These are phyloP conservation scores for Aspergillus calidoustus DNA, from an alignment of 2,329 filamentous ascomycete species.

Conservation along the genomic window DNA sequence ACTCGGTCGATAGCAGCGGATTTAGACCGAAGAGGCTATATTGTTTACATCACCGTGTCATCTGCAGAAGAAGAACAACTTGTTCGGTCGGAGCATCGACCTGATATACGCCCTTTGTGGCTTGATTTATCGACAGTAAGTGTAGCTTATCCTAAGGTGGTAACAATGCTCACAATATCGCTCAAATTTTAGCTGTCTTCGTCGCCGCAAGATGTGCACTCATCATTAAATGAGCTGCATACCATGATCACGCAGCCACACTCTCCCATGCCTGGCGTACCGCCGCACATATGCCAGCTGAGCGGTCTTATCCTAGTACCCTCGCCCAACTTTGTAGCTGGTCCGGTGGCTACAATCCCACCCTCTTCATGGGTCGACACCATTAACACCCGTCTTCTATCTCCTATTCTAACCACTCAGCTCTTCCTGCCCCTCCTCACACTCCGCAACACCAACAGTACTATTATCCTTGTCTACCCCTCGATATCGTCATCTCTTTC, in stretches of 20 bases:
- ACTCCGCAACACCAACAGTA: conserved; percentile 59
- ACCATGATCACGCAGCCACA: conserved; percentile 74
- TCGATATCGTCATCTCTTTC: conserved; percentile 51
- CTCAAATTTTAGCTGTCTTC: conserved; percentile 59
- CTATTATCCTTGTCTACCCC: conserved; percentile 50
- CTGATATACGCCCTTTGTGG: conserved; percentile 79
- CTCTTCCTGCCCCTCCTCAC: conserved; percentile 81
- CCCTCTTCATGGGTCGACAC: conserved; percentile 85
- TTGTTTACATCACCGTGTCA: conserved; percentile 87
- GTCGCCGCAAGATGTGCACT: conserved; percentile 59
- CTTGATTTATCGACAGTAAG: conserved; percentile 71
- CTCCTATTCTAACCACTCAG: conserved; percentile 86
- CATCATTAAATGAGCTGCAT: conserved; percentile 74
- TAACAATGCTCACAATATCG: conserved; percentile 16
- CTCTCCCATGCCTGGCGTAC: conserved; percentile 74
- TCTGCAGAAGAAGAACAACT: conserved; percentile 82
- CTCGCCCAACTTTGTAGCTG: conserved; percentile 75
- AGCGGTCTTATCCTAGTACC: conserved; percentile 84
- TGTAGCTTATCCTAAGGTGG: too few species aligned
- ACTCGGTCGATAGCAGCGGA: conserved; percentile 83
- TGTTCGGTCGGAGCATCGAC: conserved; percentile 74
- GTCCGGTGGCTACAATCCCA: conserved; percentile 82
- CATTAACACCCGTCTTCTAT: conserved; percentile 88
- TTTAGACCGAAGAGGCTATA: conserved; percentile 87
- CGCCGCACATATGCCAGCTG: conserved; percentile 74